These are phyloP conservation scores for Alternaria ethzedia DNA, from an alignment of 2,329 filamentous ascomycete genomes.

Conservation along the genomic window DNA sequence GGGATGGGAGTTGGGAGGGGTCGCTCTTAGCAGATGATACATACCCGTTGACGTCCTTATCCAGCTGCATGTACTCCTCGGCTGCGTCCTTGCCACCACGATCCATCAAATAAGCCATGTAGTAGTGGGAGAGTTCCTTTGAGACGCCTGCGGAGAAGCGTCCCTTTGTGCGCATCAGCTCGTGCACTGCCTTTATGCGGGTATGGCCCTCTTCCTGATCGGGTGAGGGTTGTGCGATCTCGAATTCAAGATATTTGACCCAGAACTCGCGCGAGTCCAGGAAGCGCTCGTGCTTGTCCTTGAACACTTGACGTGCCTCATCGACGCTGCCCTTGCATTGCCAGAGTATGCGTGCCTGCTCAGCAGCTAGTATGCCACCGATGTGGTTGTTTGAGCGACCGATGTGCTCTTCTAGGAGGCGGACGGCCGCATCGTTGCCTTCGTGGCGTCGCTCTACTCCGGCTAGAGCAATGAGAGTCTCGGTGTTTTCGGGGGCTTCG, in stretches of 20 bases:
- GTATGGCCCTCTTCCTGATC: constrained; percentile 68
- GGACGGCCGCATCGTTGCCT: constrained; percentile 83
- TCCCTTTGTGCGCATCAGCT: constrained; percentile 75
- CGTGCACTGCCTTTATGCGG: constrained; percentile 81
- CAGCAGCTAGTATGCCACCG: constrained; percentile 84
- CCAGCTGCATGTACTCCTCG: constrained; percentile 82
- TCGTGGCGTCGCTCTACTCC: constrained; percentile 84
- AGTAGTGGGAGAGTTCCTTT: constrained; percentile 76
- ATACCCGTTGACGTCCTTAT: constrained; percentile 83
- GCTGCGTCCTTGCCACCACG: constrained; percentile 82
- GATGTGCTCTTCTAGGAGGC: constrained; percentile 81
- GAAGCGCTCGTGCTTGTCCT: constrained; percentile 83
- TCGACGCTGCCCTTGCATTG: constrained; percentile 81
- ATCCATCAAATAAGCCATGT: constrained; percentile 84
- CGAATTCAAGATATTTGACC: constrained; percentile 86
- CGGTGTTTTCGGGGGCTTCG: constrained; percentile 78
- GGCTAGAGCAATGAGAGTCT: constrained; percentile 86
- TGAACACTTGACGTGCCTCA: constrained; percentile 83
- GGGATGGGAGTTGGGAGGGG: constrained; percentile 27
- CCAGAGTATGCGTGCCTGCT: constrained; percentile 88
- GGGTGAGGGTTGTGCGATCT: constrained; percentile 79
- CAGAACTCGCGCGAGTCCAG: constrained; percentile 87
- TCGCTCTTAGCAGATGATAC: constrained; percentile 42
- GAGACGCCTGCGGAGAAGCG: constrained; percentile 70
- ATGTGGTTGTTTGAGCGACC: constrained; percentile 75